A percentile compares a stretch with the other conserved stretches of the same genome.
phyloP scores from a whole-genome alignment of 2,329 filamentous ascomycete genomes.

The Ramichloridium luteum region DNA sequence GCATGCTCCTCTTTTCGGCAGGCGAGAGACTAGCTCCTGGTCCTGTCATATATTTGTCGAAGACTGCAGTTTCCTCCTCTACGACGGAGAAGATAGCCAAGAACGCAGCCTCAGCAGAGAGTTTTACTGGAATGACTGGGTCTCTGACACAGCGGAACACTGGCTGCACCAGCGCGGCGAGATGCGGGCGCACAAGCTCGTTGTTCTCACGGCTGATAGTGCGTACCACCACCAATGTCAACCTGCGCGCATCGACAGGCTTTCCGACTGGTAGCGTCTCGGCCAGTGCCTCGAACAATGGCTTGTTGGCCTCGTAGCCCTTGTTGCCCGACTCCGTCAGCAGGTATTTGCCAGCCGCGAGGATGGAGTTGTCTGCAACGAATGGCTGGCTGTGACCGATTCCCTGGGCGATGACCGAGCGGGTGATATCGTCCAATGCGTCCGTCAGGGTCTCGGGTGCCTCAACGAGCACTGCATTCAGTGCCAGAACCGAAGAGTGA shows the following conservation, averaged over 20 bases:
- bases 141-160: slow-evolving; percentile 87
- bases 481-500: slow-evolving; percentile 66
- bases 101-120: slow-evolving; percentile 89
- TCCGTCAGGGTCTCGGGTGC: slow-evolving; percentile 58
- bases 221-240: slow-evolving; percentile 76
- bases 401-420: slow-evolving; percentile 66
- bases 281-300: slow-evolving; percentile 67
- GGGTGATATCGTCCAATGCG: slow-evolving; percentile 59
- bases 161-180: slow-evolving; percentile 65
- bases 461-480: slow-evolving; percentile 82
- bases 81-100: slow-evolving; percentile 81
- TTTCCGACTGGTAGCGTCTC: slow-evolving; percentile 64
- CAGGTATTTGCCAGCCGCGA: slow-evolving; percentile 84
- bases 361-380: slow-evolving; percentile 75
- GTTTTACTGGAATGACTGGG: slow-evolving; percentile 83
- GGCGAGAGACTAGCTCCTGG: slow-evolving; percentile 54
- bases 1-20: slow-evolving; percentile 75
- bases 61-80: slow-evolving; percentile 72
- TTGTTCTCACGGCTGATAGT: slow-evolving; percentile 70
- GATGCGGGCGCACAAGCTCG: slow-evolving; percentile 69
- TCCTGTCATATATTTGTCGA: slow-evolving; percentile 77
- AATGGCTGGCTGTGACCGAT: slow-evolving; percentile 53
- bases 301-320: slow-evolving; percentile 64
- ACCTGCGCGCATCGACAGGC: slow-evolving; percentile 68
- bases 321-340: slow-evolving; percentile 53